These are phyloP conservation scores for Parsonsia alboflavescens DNA, from an alignment of 257 asterid species.

Conservation along the genomic window DNA sequence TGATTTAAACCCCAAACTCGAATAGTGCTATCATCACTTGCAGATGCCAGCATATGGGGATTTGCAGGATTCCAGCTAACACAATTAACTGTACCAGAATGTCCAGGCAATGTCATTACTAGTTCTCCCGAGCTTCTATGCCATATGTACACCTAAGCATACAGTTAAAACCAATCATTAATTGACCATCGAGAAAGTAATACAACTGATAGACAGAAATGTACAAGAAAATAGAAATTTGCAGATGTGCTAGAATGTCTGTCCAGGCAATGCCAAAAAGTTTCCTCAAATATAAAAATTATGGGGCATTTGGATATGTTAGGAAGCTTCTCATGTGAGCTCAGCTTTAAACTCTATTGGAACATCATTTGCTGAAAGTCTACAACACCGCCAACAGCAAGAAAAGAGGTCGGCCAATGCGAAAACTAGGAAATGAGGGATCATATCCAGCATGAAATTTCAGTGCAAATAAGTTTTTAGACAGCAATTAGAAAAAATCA, in stretches of 20 bases:
- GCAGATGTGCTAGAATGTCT: not conserved
- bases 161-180: not conserved
- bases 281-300: not conserved
- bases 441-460: not conserved
- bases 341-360: not conserved
- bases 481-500: not conserved
- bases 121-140: conserved; percentile 68
- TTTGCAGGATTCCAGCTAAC: conserved; percentile 87
- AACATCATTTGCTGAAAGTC: not conserved
- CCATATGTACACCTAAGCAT: conserved; percentile 74
- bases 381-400: not conserved
- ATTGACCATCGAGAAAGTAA: not conserved
- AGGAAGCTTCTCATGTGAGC: not conserved
- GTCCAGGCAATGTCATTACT: conserved; percentile 56
- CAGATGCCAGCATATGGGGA: conserved; percentile 86
- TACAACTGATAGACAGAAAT: not conserved
- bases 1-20: conserved; percentile 79
- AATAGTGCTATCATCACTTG: conserved; percentile 85
- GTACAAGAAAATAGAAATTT: not conserved
- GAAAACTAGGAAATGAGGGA: not conserved
- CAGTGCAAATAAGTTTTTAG: not conserved
- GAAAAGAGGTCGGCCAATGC: not conserved
- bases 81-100: conserved; percentile 73
- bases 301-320: not conserved
- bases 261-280: not conserved